Base-by-base conservation (phyloP, 495 filamentous ascomycete species). In the Penicillium riverlandense region DNA sequence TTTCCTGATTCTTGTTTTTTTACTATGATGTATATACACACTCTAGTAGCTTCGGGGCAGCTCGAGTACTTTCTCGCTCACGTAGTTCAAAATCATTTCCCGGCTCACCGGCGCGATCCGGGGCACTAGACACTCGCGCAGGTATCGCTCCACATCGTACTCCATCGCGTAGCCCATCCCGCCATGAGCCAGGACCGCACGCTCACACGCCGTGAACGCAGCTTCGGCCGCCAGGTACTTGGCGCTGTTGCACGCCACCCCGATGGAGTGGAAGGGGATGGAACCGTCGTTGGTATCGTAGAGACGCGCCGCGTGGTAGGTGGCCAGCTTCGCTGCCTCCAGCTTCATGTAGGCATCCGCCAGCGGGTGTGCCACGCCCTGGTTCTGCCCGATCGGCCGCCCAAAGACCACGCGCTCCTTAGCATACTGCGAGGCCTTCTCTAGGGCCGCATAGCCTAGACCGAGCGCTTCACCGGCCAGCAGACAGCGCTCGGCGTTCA, bases 151-250 rank as follows among this genome's bases (percentile, higher is more conserved):
- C 1, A 89, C 85, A 60, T 88, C 80, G 53, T 85, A 88, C 54
- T 90, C 84, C 47, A 78, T 71, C 1, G 85, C 85, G 59, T 89
- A 89, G 3, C 84, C 83, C 82, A 89, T 88, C 0, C 83, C 85
- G 8, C 84, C 85, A 47, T 83, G 79, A 11, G 75, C 75, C 47
- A 88, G 49, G 11, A 83, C 78, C 7, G 81, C 80, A 29, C 78
- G 65, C 59, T 88, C 85, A 60, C 85, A 90, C 4, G 86, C 83
- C 32, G 67, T 75, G 53, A 86, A 88, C 1, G 83, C 84, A 16
- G 85, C 86, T 52, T 91, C 86, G 1, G 85, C 85, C 4, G 86
- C 86, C 35, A 91, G 54, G 53, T 87, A 89, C 61, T 89, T 90
- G 8, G 86, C 84, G 32, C 74, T 79, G 57, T 89, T 91, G 44